phyloP scores from a whole-genome alignment of 352 stramenopile genomes.

The Pythium rishiriense region DNA sequence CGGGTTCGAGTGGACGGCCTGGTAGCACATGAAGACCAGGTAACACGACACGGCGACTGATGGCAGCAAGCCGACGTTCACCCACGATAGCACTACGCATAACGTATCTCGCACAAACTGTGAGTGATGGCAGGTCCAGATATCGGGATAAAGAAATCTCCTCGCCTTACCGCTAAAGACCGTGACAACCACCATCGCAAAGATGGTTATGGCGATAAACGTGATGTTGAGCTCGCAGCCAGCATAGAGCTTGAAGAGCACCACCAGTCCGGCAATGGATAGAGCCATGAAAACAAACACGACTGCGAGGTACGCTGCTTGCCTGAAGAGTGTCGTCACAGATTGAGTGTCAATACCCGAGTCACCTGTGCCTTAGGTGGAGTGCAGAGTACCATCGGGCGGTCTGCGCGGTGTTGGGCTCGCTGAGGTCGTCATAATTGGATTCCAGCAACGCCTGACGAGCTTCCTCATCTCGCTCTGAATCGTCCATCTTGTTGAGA shows the following conservation, averaged over 20 bases:
- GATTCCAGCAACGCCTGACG: conserved; percentile 49
- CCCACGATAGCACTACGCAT: conserved; percentile 48
- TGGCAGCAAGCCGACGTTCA: conserved; percentile 62
- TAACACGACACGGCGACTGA: conserved; percentile 56
- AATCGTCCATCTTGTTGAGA: conserved; percentile 66
- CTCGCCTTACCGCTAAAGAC: conserved; percentile 59
- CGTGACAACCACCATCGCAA: conserved; percentile 45
- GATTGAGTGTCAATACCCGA: background rate
- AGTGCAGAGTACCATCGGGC: conserved; percentile 25
- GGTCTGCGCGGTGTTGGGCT: conserved; percentile 15
- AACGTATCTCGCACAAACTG: background rate
- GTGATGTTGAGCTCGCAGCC: conserved; percentile 52
- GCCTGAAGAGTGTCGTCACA: conserved; percentile 36
- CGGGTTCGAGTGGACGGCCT: conserved; percentile 68
- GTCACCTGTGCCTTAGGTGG: background rate
- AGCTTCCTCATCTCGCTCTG: conserved; percentile 53
- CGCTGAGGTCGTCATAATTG: conserved; percentile 24
- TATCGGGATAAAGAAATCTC: background rate
- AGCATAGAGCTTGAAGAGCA: conserved; percentile 58
- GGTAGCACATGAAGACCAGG: conserved; percentile 70
- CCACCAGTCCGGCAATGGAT: conserved; percentile 39
- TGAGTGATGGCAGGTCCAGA: background rate
- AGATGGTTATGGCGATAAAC: conserved; percentile 60
- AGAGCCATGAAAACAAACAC: conserved; percentile 39
- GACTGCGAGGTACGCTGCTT: conserved; percentile 51